Evolutionary conservation across 2,329 filamentous ascomycete genomes (phyloP), one percentile per base, ranked within the genome.

Genomic region (Aspergillus fumigatus): DNA sequence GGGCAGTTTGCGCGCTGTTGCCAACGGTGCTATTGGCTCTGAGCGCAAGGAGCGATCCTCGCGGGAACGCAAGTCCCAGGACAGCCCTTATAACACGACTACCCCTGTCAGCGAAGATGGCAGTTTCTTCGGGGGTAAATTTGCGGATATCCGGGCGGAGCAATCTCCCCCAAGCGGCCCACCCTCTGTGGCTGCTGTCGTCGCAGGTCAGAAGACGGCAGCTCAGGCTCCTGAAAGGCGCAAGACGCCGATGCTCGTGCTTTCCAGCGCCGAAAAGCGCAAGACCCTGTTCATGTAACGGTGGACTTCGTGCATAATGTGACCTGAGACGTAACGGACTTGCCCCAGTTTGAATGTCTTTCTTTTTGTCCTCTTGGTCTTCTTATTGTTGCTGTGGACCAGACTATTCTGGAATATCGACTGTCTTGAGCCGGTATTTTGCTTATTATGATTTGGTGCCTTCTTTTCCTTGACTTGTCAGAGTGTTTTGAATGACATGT

Each of bases 261-360:
- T 97, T 64, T 92, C 89, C 64, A 92, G 87, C 73, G 88, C 87
- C 60, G 92, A 96, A 80, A 96, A 96, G 84, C 89, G 92, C 75
- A 95, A 91, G 82, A 88, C 84, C 75, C 79, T 82, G 58, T 75
- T 84, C 70, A 83, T 82, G 69, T 87, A 79, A 78, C 67, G 63
- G 63, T 65, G 61, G 60, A 67, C 59, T 53, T 60, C 66, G 60
- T 61, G 60, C 60, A 65, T 67, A 68, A 70, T 71, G 68, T 69
- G 68, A 71, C 64, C 65, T 65, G 66, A 66, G 66, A 72, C 62
- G 65, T 70, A 62, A 65, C 62, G 57, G 56, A 63, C 55, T 50
- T 57, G 61, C 60, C 51, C 58, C 14, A 17, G 14, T 38, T 59
- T 57, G 60, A 57, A 72, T 70, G 70, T 71, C 59, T 56, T 62